Base-by-base conservation (phyloP, 2,329 filamentous ascomycete species). In the Ceratocystis smalleyi region DNA sequence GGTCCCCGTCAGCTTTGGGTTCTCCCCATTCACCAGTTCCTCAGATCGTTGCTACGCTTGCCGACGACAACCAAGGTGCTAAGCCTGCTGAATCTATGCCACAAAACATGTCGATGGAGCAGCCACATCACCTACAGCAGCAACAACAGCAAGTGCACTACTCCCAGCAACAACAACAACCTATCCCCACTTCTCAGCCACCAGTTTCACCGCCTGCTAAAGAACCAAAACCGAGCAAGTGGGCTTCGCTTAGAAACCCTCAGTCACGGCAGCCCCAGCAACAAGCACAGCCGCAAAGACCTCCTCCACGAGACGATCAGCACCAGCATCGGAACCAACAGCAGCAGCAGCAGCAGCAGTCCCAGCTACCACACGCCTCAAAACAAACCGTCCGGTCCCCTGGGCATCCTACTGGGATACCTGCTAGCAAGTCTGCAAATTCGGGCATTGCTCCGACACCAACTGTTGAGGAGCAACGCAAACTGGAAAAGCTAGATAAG, bases 401-500 rank as follows among this genome's bases (percentile, higher is more conserved):
- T 24, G 47, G 17, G 8, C 19, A 49, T 3, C n/a, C 19, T 49
- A 87, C 87, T 64, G 83, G 78, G 65, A 85, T 81, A 6, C 75
- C 73, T 51, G 47, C 47, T 51, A 12, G 6, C n/a, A 51, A 51
- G 47, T 12, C 47, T 51, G 12, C 19, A 4, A 22, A 51, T 10
- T 24, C 90, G 94, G 73, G 84, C 80, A 60, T 77, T 95, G 27
- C 8, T 30, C 24, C 15, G 90, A 91, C 94, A 62, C n/a, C 22
- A 22, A 49, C 8, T 49, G 89, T 91, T 0, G 92, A 86, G 77
- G 55, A 77, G 66, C 70, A 62, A 70, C 77, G 1, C 88, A 91
- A 65, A 88, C 94, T 63, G 87, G 84, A 73, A 89, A 87, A 70
- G 70, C 22, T 77, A 0, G 88, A 91, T n/a, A 85, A 84, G 72